Percentiles rank a stretch among this genome's conserved stretches.
Conservation (phyloP, 2,329 filamentous ascomycete genomes). For the Penicillium sp. region DNA sequence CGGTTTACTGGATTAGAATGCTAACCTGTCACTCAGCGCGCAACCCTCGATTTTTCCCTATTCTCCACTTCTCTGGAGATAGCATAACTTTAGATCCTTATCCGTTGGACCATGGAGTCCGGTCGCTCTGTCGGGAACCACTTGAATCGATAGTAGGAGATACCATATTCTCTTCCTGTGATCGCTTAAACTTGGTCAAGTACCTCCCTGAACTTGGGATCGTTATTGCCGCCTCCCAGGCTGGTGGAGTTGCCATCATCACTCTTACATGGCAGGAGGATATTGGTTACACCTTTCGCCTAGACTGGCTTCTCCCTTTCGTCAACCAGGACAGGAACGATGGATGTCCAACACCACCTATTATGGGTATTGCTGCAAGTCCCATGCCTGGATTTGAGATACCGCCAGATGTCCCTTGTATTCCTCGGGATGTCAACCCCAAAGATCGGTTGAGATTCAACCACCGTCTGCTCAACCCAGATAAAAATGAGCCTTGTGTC, state of each 20-base stretch:
- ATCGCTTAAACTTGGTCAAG: conserved; percentile 58
- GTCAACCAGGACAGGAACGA: conserved; percentile 47
- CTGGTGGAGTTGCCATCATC: conserved; percentile 56
- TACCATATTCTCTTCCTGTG: conserved; percentile 28
- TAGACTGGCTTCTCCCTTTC: conserved; percentile 58
- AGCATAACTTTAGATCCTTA: conserved; percentile 40
- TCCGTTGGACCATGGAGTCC: conserved; percentile 30
- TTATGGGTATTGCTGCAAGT: conserved; percentile 57
- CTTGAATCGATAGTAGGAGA: conserved; percentile 30
- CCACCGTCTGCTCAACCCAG: conserved; percentile 12
- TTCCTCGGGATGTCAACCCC: conserved; percentile 26
- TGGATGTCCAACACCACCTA: conserved; percentile 43
- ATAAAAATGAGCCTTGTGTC: neutral
- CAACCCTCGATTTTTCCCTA: conserved; percentile 34
- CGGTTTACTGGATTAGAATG: too few species aligned
- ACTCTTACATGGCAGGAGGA: conserved; percentile 46
- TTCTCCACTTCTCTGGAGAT: conserved; percentile 43
- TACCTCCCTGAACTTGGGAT: conserved; percentile 60
- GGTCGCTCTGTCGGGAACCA: conserved; percentile 32
- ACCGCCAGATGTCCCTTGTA: conserved; percentile 35
- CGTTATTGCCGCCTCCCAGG: conserved; percentile 57
- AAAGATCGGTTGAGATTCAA: conserved; percentile 21
- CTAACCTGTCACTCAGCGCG: conserved; percentile 17
- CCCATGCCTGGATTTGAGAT: conserved; percentile 54
- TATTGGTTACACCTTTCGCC: conserved; percentile 48